These are phyloP conservation scores for Magnolia sinica DNA, from an alignment of 164 flowering plant genomes.

Conservation along the genomic window DNA sequence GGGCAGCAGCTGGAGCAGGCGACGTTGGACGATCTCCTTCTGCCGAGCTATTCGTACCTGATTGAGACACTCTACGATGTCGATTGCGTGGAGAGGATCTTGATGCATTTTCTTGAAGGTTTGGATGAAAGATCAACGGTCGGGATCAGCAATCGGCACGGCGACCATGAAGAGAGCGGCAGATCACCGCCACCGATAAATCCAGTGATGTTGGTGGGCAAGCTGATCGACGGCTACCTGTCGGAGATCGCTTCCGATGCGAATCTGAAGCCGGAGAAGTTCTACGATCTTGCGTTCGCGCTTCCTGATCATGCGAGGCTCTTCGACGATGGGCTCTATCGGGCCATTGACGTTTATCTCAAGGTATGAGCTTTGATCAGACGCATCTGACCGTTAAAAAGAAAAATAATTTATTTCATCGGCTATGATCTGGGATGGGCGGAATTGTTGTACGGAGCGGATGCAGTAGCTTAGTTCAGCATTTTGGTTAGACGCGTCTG, in stretches of 20 bases:
- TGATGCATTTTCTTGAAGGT: conserved; percentile 45
- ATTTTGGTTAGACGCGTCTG: no score
- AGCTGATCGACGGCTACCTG: conserved; percentile 81
- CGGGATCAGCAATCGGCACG: conserved; percentile 10
- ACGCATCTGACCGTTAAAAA: no score
- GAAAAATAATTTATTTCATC: no score
- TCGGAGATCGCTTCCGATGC: conserved; percentile 90
- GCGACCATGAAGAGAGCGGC: conserved; percentile 17
- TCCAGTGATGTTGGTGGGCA: conserved; percentile 70
- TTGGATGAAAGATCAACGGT: conserved; percentile 17
- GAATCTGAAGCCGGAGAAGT: conserved; percentile 73
- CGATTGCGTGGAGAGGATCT: conserved; percentile 70
- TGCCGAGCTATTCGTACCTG: conserved; percentile 80
- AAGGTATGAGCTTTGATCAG: conserved; percentile 43
- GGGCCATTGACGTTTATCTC: conserved; percentile 91
- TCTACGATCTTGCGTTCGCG: conserved; percentile 54
- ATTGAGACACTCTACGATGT: conserved; percentile 83
- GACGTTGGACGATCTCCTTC: conserved; percentile 68
- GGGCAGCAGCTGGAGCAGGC: conserved; percentile 68
- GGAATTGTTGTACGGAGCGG: no score
- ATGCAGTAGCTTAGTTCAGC: no score
- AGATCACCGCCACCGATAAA: conserved; percentile 48
- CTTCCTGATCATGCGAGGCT: conserved; percentile 75
- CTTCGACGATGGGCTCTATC: conserved; percentile 85
- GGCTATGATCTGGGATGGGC: no score